Evolutionary conservation across 2,329 filamentous ascomycete species (phyloP), one percentile per base, ranked within the genome.

Genomic region (Teratosphaeria gauchensis): DNA sequence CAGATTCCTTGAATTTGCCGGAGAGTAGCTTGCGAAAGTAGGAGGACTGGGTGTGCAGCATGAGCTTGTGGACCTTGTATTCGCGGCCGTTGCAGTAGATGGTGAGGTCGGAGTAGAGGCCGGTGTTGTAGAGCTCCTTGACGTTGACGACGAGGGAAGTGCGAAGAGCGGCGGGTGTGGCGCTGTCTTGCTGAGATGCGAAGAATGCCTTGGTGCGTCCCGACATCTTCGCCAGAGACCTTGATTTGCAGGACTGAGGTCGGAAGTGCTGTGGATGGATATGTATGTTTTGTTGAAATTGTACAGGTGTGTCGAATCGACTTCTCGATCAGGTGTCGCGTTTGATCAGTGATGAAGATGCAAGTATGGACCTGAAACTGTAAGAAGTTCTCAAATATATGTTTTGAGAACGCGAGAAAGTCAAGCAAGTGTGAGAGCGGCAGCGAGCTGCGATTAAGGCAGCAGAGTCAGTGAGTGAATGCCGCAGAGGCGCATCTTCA

Each of bases 1-100:
- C 14, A 53, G 59, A 19, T 48, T 65, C 65, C 56, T 58, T 62
- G 62, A 65, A 68, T 2, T 51, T 30, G 21, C 65, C 62, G 7
- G 33, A 52, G 61, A 73, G 73, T 33, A 74, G 71, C 46, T 73
- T 75, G 51, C 72, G 71, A 62, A 78, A 77, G 64, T 76, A 76
- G 7, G 66, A 64, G 2, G 74, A 76, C 51, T 75, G 71, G 24
- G 73, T 71, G 62, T 73, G 73, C 54, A 78, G 68, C 53, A 77
- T 68, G 19, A 69, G 68, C 60, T 72, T 73, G 64, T 78, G 75
- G 7, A 76, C 74, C 33, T 65, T 66, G 65, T 74, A 77, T 64
- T 66, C 68, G 67, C 70, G 71, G 53, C 59, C 64, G 55, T 72
- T 70, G 67, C 72, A 76, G 51, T 68, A 64, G 63, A 78, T 70